Percentiles rank a stretch among this genome's conserved stretches.
Evolutionary conservation across 2,329 filamentous ascomycete genomes (phyloP).

Genomic region (Polytolypa hystricis): DNA sequence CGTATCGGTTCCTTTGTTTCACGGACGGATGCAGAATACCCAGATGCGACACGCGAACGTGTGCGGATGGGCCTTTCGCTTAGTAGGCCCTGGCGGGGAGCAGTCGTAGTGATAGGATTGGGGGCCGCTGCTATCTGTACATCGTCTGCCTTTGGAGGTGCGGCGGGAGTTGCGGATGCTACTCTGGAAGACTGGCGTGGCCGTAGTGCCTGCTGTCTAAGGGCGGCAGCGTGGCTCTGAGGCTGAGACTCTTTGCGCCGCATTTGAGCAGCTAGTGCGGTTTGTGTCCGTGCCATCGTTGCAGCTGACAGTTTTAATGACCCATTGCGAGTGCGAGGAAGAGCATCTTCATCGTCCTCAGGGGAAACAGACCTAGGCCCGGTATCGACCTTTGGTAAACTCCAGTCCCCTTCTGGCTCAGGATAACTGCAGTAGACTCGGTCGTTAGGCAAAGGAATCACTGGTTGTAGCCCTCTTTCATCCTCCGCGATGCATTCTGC

Average conservation of each 20-base stretch:
- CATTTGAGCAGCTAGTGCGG: constrained; percentile 30
- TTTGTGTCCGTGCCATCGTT: constrained; percentile 26
- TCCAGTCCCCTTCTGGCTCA: constrained; percentile 32
- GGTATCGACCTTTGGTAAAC: constrained; percentile 15
- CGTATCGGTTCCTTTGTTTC: constrained; percentile 19
- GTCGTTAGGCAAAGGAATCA: constrained; percentile 35
- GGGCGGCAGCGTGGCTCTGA: constrained; percentile 37
- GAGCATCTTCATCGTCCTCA: constrained; percentile 17
- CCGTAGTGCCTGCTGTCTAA: constrained; percentile 35
- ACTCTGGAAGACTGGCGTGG: constrained; percentile 21
- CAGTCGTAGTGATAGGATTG: constrained; percentile 4
- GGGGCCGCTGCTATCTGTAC: constrained; percentile 8
- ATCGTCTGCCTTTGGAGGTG: constrained; percentile 8
- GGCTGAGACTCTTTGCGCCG: constrained; percentile 25
- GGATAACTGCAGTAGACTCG: constrained; percentile 36
- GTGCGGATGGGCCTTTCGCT: constrained; percentile 30
- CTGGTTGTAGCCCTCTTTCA: constrained; percentile 32
- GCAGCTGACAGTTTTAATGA: constrained; percentile 20
- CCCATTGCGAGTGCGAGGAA: constrained; percentile 18
- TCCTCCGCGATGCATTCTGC: constrained; percentile 38
- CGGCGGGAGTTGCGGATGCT: constrained; percentile 17
- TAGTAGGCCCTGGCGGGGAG: constrained; percentile 20
- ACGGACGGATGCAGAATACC: constrained; percentile 24
- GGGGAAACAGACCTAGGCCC: constrained; percentile 16
- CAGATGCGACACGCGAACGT: constrained; percentile 24